A percentile compares a stretch with the other conserved stretches of the same genome.
Evolutionary conservation across 2,329 filamentous ascomycete species (phyloP).

Genomic region (Grosmannia huntii): DNA sequence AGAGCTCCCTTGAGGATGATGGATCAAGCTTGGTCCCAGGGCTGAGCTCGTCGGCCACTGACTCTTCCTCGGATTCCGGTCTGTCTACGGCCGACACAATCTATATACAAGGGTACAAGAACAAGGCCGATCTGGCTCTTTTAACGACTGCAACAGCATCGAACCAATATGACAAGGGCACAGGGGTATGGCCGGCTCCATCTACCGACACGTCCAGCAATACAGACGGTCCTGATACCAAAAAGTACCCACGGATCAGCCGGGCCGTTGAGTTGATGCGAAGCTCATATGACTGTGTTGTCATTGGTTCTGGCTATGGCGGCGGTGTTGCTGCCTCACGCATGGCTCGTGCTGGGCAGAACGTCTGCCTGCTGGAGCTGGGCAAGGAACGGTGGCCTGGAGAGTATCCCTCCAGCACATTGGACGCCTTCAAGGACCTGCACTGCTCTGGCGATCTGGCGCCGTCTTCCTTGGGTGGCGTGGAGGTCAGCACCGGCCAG

Average conservation of each 20-base stretch:
- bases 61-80: not conserved
- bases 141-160: not conserved
- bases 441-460: conserved; percentile 43
- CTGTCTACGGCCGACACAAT: not conserved
- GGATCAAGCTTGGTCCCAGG: not conserved
- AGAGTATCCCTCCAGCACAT: conserved; percentile 41
- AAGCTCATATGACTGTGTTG: conserved; percentile 48
- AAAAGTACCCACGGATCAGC: conserved; percentile 38
- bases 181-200: not conserved
- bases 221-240: conserved; percentile 14
- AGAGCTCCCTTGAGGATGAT: not conserved
- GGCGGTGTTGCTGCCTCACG: conserved; percentile 52
- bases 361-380: conserved; percentile 51
- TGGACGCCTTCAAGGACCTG: conserved; percentile 36
- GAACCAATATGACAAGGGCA: not conserved
- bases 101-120: not conserved
- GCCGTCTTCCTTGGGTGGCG: conserved; percentile 24
- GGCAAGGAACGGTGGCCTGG: conserved; percentile 55
- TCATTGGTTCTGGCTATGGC: conserved; percentile 58
- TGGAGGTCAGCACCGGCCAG: conserved; percentile 34
- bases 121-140: not conserved
- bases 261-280: conserved; percentile 44
- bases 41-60: not conserved
- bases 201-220: conserved; percentile 6
- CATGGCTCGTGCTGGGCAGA: conserved; percentile 47